phyloP scores from a whole-genome alignment of 768 basidiomycete genomes.

The Lactarius tabidus region DNA sequence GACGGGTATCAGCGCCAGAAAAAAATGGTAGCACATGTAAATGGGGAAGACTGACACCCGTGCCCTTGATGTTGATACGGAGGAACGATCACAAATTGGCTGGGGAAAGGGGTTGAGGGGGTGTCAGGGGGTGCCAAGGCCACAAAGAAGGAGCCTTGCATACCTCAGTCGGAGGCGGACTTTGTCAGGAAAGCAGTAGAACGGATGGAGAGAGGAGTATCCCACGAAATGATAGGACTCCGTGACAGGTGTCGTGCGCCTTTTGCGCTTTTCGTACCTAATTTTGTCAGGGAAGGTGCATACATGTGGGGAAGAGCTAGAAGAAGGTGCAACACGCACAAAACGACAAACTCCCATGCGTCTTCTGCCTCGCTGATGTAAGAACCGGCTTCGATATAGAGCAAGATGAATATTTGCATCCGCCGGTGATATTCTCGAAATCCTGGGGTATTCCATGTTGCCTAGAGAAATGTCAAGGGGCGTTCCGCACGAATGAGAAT shows the following conservation, averaged over 20 bases:
- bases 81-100: constrained; percentile 91
- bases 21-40: background rate
- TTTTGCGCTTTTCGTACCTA: constrained; percentile 83
- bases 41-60: constrained; percentile 61
- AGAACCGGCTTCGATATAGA: constrained; percentile 94
- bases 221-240: constrained; percentile 88
- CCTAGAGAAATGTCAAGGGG: constrained; percentile 39
- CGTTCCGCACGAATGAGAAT: background rate
- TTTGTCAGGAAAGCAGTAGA: constrained; percentile 93
- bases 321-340: constrained; percentile 49
- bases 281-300: background rate
- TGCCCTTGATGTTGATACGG: constrained; percentile 89
- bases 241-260: constrained; percentile 45
- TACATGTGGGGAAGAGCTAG: background rate
- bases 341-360: constrained; percentile 85
- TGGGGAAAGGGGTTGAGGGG: constrained; percentile 31
- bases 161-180: constrained; percentile 84
- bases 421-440: constrained; percentile 87
- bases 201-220: constrained; percentile 91
- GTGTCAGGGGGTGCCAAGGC: background rate
- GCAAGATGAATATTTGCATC: constrained; percentile 91
- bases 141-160: constrained; percentile 20
- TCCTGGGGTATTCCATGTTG: constrained; percentile 79
- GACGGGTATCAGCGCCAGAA: constrained; percentile 4
- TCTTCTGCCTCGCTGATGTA: constrained; percentile 94